Base-by-base conservation (phyloP, 2,329 filamentous ascomycete species). In the Thelonectria blattea region DNA sequence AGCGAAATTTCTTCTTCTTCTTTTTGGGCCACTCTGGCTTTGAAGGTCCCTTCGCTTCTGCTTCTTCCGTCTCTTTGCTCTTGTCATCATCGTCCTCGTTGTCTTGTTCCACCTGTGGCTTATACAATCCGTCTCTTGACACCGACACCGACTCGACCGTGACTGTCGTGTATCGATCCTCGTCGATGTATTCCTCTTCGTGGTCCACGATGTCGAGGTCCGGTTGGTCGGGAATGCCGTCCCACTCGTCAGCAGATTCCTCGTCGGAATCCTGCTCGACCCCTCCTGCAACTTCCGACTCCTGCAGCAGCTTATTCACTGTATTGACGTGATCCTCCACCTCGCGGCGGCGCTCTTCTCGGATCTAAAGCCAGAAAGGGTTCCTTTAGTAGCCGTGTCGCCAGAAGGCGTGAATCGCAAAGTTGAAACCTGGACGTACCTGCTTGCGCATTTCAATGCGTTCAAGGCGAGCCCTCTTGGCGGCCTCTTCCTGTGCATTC, bases 151-250 rank as follows among this genome's bases (percentile, higher is more conserved):
- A 90, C 74, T 97, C 94, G 1, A 99, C 88, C 0, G 92, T 97
- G 24, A 99, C 95, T 1, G 92, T 97, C 1, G 95, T 98, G 75
- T 92, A 97, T 73, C 91, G 91, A 75, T 97, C 94, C 75, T 98
- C 95, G 75, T 99, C 95, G 66, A 97, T 86, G 78, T 97, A 99
- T 75, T 98, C 93, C 67, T 94, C 93, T 74, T 97, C 91, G 68
- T 92, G 88, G 73, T 96, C 88, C 46, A 95, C 78, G 20, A 87
- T 82, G 41, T 83, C 74, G 5, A 78, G 66, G 14, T 78, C 65
- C 14, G 77, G 74, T 22, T 74, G 70, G 52, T 90, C 88, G 18
- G 82, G 79, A 53, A 93, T 82, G 1, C 90, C 91, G 52, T 81
- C 81, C 87, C 89, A 93, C 68, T 88, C 85, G 14, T 85, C 81